Percentiles rank a stretch among this genome's conserved stretches.
These are phyloP conservation scores for Pythium diclinum DNA, from an alignment of 352 stramenopile genomes.

Conservation along the genomic window DNA sequence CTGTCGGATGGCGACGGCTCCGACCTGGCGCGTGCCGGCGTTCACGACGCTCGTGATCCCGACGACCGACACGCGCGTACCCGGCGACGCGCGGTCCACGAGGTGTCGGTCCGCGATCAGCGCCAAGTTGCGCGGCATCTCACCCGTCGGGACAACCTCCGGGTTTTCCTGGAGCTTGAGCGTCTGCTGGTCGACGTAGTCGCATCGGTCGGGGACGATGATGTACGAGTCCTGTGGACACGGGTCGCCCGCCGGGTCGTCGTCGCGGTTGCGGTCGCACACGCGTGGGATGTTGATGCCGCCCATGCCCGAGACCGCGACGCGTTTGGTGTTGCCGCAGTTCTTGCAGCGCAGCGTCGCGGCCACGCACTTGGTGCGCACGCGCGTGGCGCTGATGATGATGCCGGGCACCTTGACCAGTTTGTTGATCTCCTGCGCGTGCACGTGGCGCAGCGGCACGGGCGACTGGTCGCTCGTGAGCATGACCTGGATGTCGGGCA, in stretches of 20 bases:
- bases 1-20: slow-evolving; percentile 86
- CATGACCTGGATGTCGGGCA: slow-evolving; percentile 82
- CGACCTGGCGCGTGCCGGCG: slow-evolving; percentile 62
- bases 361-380: slow-evolving; percentile 91
- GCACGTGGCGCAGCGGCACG: slow-evolving; percentile 74
- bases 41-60: slow-evolving; percentile 96
- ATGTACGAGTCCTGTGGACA: slow-evolving; percentile 92
- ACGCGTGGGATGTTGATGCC: slow-evolving; percentile 79
- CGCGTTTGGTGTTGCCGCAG: slow-evolving; percentile 71
- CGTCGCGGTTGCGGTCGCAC: slow-evolving; percentile 74
- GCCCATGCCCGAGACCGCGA: slow-evolving; percentile 58
- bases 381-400: slow-evolving; percentile 93
- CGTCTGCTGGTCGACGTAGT: slow-evolving; percentile 98
- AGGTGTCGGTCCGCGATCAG: slow-evolving; percentile 94
- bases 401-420: slow-evolving; percentile 95
- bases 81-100: slow-evolving; percentile 93
- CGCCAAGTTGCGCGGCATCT: slow-evolving; percentile 97
- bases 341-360: slow-evolving; percentile 91
- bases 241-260: slow-evolving; percentile 43
- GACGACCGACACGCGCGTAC: slow-evolving; percentile 95
- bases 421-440: slow-evolving; percentile 88
- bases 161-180: slow-evolving; percentile 96
- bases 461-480: slow-evolving; percentile 74
- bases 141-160: slow-evolving; percentile 96
- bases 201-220: slow-evolving; percentile 92